Evolutionary conservation across 768 basidiomycete genomes (phyloP).

Genomic region (Termitomyces sp.): DNA sequence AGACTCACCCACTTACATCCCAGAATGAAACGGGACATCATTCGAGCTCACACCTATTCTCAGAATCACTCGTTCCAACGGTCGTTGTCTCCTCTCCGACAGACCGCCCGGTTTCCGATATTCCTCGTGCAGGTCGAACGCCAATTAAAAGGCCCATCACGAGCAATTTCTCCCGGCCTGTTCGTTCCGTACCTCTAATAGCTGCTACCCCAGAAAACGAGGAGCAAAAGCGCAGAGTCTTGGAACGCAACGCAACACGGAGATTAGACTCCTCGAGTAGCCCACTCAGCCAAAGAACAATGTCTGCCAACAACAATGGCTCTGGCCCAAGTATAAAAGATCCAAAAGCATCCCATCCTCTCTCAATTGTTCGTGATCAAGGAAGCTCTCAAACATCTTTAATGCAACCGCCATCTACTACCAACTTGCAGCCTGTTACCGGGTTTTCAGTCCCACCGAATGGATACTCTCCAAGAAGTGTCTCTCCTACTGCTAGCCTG

Average conservation of each 20-base stretch:
- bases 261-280: slow-evolving; percentile 32
- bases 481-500: slow-evolving; percentile 36
- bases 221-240: slow-evolving; percentile 46
- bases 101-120: slow-evolving; percentile 18
- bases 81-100: slow-evolving; percentile 54
- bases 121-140: slow-evolving; percentile 31
- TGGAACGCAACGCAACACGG: slow-evolving; percentile 56
- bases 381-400: slow-evolving; percentile 6
- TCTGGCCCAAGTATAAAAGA: not conserved
- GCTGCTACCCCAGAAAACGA: slow-evolving; percentile 34
- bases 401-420: not conserved
- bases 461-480: slow-evolving; percentile 35
- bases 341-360: not conserved
- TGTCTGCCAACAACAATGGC: not conserved
- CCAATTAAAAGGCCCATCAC: slow-evolving; percentile 45
- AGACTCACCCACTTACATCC: not conserved
- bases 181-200: slow-evolving; percentile 36
- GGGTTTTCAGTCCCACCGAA: not conserved
- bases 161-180: slow-evolving; percentile 66
- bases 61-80: slow-evolving; percentile 39
- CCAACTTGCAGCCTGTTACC: slow-evolving; percentile 10
- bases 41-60: not conserved
- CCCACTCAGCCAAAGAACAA: not conserved
- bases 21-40: not conserved
- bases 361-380: not conserved